Evolutionary conservation across 257 asterid genomes (phyloP).

Genomic region (Catharanthus roseus): DNA sequence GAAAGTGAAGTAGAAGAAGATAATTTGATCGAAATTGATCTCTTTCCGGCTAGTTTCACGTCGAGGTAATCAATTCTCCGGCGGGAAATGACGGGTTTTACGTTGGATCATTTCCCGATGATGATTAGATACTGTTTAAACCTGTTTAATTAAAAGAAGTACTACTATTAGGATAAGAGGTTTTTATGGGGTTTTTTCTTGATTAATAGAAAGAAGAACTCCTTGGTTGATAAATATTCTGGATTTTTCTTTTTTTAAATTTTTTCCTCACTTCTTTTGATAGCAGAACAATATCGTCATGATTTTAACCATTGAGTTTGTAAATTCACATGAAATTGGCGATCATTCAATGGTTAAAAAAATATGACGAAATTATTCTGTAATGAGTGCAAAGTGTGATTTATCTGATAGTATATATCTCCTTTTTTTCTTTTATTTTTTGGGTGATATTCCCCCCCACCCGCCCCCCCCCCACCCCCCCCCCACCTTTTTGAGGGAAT

Average conservation of each 20-base stretch:
- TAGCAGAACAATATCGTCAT: not conserved
- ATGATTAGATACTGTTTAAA: conserved; percentile 24
- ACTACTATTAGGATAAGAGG: conserved; percentile 9
- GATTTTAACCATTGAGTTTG: not conserved
- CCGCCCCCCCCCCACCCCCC: too few species aligned
- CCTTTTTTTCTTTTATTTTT: too few species aligned
- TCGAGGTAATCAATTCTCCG: conserved; percentile 18
- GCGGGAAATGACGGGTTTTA: conserved; percentile 18
- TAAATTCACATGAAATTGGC: not conserved
- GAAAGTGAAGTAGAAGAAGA: conserved; percentile 56
- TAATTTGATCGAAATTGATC: conserved; percentile 22
- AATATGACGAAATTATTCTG: not conserved
- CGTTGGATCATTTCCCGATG: not conserved
- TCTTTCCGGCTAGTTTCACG: not conserved
- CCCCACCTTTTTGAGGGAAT: too few species aligned
- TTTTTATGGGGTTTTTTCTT: conserved; percentile 30
- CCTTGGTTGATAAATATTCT: too few species aligned
- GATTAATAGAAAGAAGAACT: conserved; percentile 20
- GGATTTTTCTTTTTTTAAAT: not conserved
- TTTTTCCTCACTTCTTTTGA: not conserved
- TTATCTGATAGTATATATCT: too few species aligned
- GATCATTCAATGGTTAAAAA: not conserved
- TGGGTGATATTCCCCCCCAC: too few species aligned
- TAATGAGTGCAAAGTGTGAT: not conserved
- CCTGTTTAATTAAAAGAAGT: conserved; percentile 19